phyloP scores from a whole-genome alignment of 768 basidiomycete species.

The Lanmaoa rubissima region DNA sequence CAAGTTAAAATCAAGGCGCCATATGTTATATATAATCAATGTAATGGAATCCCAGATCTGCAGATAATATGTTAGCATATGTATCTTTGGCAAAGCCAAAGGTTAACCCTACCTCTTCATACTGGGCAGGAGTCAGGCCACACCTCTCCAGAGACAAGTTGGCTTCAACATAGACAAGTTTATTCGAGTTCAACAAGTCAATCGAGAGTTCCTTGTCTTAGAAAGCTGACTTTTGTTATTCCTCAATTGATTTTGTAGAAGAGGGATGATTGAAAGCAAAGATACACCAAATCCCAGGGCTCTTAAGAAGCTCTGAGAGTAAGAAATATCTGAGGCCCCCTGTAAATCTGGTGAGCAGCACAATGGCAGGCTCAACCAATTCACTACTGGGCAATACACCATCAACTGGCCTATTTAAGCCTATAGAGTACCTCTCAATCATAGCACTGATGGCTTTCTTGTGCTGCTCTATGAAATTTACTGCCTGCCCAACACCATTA shows the following conservation, averaged over 20 bases:
- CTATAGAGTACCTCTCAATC: slow-evolving; percentile 39
- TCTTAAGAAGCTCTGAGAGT: slow-evolving; percentile 29
- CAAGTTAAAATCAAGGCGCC: slow-evolving; percentile 45
- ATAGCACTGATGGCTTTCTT: slow-evolving; percentile 34
- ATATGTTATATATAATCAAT: slow-evolving; percentile 42
- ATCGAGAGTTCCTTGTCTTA: slow-evolving; percentile 31
- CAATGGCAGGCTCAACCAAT: slow-evolving; percentile 16
- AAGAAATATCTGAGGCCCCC: slow-evolving; percentile 40
- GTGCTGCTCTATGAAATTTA: slow-evolving; percentile 6
- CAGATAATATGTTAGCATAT: neutral
- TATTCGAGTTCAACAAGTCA: slow-evolving; percentile 26
- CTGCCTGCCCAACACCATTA: neutral
- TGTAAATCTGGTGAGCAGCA: slow-evolving; percentile 41
- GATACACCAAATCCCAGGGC: slow-evolving; percentile 23
- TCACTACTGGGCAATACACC: slow-evolving; percentile 7
- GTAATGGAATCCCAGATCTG: slow-evolving; percentile 36
- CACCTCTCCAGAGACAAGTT: slow-evolving; percentile 29
- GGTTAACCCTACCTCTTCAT: slow-evolving; percentile 13
- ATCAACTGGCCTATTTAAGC: slow-evolving; percentile 13
- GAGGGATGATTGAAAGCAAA: slow-evolving; percentile 36
- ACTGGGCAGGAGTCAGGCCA: slow-evolving; percentile 27
- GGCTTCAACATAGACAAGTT: slow-evolving; percentile 36
- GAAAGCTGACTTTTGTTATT: slow-evolving; percentile 31
- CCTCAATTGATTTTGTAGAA: slow-evolving; percentile 9
- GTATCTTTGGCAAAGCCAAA: neutral